Base-by-base conservation (phyloP, 2,329 filamentous ascomycete genomes). In the Aspergillus novoparasiticus region DNA sequence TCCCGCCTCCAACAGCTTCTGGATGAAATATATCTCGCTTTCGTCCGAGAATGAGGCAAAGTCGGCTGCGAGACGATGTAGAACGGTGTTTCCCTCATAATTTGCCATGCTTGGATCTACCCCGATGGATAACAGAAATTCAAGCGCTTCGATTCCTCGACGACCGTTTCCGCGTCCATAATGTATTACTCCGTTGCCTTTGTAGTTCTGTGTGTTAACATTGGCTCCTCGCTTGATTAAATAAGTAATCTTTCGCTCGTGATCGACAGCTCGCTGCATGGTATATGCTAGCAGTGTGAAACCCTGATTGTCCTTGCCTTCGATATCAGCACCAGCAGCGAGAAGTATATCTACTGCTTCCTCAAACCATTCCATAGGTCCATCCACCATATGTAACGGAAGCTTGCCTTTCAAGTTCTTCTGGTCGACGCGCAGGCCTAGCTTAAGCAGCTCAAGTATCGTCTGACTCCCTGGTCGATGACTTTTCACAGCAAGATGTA, bases 151-250 rank as follows among this genome's bases (percentile, higher is more conserved):
- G 11, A 16, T 30, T 62, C 50, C 4, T 28, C 21, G 12, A 51
- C 4, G 9, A 57, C 58, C 9, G 19, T 16, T 10, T 53, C 19
- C 1, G 53, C 45, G 16, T 59, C 12, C 30, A 64, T 60, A 30
- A 64, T 63, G 62, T 16, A 69, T 23, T 6, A 62, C 50, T 3
- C 65, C 60, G 21, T 71, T 69, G 1, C 67, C 64, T 26, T 64
- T 58, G 48, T 68, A 63, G 32, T 69, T 64, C n/a, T 61, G 60
- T 14, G 64, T 57, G n/a, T 69, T 65, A 14, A 68, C 41, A 32
- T 67, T 60, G 11, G 64, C 63, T 11, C 68, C 66, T 3, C 63
- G 57, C 3, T 60, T 58, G 6, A 67, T 45, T 9, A 68, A 34
- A 28, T n/a, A n/a, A 45, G 57, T 28, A 16, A 61, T 3, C 59